These are phyloP conservation scores for Esteya vermicola DNA, from an alignment of 2,329 filamentous ascomycete genomes.

Conservation along the genomic window DNA sequence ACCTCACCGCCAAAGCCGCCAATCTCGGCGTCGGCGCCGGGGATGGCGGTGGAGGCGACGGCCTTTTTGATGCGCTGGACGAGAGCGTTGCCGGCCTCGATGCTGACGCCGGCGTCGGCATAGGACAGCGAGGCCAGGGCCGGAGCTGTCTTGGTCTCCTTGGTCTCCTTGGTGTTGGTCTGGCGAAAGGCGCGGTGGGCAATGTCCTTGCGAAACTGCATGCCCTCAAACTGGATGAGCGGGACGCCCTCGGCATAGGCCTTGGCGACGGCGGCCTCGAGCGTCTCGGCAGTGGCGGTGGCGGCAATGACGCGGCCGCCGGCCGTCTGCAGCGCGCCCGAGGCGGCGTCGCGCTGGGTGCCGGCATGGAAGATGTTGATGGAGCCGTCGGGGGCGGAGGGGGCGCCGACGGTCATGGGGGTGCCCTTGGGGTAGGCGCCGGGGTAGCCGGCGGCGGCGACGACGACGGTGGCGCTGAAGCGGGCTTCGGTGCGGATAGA, in stretches of 20 bases:
- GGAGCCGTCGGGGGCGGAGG: constrained; percentile 27
- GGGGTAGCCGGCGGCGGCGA: constrained; percentile 84
- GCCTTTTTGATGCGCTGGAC: constrained; percentile 84
- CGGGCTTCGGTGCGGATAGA: constrained; percentile 51
- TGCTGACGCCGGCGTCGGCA: constrained; percentile 82
- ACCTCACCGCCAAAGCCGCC: constrained; percentile 89
- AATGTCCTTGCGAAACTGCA: constrained; percentile 90
- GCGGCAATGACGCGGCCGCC: constrained; percentile 89
- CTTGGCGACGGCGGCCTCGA: constrained; percentile 70
- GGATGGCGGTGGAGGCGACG: constrained; percentile 70
- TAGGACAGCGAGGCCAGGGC: constrained; percentile 58
- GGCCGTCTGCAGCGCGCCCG: constrained; percentile 54
- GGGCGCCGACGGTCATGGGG: constrained; percentile 33
- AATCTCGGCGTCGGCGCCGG: constrained; percentile 84
- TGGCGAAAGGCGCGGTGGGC: constrained; percentile 63
- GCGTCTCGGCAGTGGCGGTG: constrained; percentile 58
- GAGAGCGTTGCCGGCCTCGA: constrained; percentile 85
- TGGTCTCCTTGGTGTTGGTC: too few relatives aligned
- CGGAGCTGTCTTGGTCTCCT: constrained; percentile 16
- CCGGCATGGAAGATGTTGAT: constrained; percentile 88
- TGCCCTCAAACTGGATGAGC: constrained; percentile 68
- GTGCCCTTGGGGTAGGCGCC: constrained; percentile 71
- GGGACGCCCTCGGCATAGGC: constrained; percentile 70
- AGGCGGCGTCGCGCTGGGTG: constrained; percentile 49
- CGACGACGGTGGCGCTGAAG: constrained; percentile 84